Base-by-base conservation (phyloP, 805 yeast genomes). In the Cyberlindnera nakhonratchasimensis region DNA sequence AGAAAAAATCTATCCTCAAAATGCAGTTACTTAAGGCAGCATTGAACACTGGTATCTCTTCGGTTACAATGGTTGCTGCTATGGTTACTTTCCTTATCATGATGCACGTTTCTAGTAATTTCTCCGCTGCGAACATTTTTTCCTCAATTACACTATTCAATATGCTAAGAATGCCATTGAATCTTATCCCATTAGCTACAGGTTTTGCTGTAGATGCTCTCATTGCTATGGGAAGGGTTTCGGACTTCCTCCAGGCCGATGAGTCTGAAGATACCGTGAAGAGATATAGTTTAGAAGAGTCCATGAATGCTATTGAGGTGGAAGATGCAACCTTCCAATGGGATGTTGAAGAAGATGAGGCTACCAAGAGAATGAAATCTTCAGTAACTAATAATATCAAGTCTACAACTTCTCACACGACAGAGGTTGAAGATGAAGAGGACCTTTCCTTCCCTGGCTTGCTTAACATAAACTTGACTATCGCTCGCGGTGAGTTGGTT, bases 81-180 rank as follows among this genome's bases (percentile, higher is more conserved):
- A 64, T 88, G 44, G 77, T 91, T 3, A 83, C 96, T 2, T 70
- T 87, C 74, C 69, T 82, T 13, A 61, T 80, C 3, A 74, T 78
- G 50, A 65, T 75, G 24, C 69, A 69, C 33, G 65, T 74, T 26
- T 69, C 77, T 5, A 69, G 35, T 1, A 42, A 42, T 14, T 60
- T 69, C 39, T 66, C 69, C 47, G 79, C 93, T 2, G 85, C 88
- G 8, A 67, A 72, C 22, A 73, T 86, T 18, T 86, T 86, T 57
- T 75, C 93, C 2, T 80, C 93, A 3, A 65, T 86, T 32, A 72
- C 90, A 0, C 65, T 84, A 41, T 86, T 84, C 69, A 82, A 79
- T 52, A 66, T 75, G 37, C 69, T 83, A 46, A 64, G 85, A 11
- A 65, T 70, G 53, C 84, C 81, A 44, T 70, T 82, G 37, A 70